phyloP scores from a whole-genome alignment of 805 yeast genomes.

The Naumovozyma baii region DNA sequence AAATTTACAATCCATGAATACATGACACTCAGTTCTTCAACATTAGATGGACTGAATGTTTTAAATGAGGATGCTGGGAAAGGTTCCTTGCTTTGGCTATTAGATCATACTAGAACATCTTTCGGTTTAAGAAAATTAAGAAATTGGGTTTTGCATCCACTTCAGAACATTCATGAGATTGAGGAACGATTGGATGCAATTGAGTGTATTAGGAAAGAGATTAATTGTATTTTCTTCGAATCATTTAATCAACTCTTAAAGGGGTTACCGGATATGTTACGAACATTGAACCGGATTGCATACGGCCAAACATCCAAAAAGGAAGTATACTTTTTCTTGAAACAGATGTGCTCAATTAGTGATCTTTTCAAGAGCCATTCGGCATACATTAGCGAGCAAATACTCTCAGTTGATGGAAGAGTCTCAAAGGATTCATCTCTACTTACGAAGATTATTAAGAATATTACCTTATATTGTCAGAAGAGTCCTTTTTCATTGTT shows the following conservation, averaged over 20 bases:
- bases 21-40: slow-evolving; percentile 53
- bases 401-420: slow-evolving; percentile 13
- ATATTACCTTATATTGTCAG: slow-evolving; percentile 30
- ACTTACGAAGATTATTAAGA: slow-evolving; percentile 32
- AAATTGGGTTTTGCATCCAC: slow-evolving; percentile 70
- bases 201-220: slow-evolving; percentile 34
- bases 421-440: slow-evolving; percentile 22
- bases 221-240: slow-evolving; percentile 33
- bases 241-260: slow-evolving; percentile 29
- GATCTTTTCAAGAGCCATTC: slow-evolving; percentile 26
- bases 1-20: slow-evolving; percentile 36
- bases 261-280: slow-evolving; percentile 47
- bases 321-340: slow-evolving; percentile 49
- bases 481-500: slow-evolving; percentile 29
- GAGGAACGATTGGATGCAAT: slow-evolving; percentile 56
- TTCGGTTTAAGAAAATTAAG: slow-evolving; percentile 62
- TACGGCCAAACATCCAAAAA: slow-evolving; percentile 50
- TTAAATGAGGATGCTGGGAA: slow-evolving; percentile 48
- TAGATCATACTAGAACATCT: slow-evolving; percentile 71
- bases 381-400: slow-evolving; percentile 22
- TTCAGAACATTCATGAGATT: slow-evolving; percentile 44
- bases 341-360: slow-evolving; percentile 33
- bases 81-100: slow-evolving; percentile 72
- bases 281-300: slow-evolving; percentile 47
- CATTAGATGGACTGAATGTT: slow-evolving; percentile 65